A percentile compares a stretch with the other conserved stretches of the same genome.
These are phyloP conservation scores for Ogataea pilisensis DNA, from an alignment of 805 yeast genomes.

Conservation along the genomic window DNA sequence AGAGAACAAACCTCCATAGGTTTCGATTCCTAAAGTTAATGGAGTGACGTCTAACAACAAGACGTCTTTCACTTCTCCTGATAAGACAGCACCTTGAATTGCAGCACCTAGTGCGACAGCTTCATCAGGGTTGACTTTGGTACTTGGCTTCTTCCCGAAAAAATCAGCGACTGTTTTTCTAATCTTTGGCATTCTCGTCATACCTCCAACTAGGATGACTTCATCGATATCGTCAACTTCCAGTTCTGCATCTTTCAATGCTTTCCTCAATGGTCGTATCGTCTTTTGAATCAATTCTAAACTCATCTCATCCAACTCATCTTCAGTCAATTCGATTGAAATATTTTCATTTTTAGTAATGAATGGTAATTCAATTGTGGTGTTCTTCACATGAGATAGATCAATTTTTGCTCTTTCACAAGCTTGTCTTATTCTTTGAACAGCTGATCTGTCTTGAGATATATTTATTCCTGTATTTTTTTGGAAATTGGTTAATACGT, in stretches of 20 bases:
- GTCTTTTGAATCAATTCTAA: conserved; percentile 64
- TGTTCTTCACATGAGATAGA: conserved; percentile 66
- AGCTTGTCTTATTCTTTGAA: conserved; percentile 83
- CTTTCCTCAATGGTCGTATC: conserved; percentile 73
- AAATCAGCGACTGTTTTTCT: conserved; percentile 68
- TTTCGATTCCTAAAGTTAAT: conserved; percentile 88
- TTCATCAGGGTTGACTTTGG: conserved; percentile 92
- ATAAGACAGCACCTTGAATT: conserved; percentile 93
- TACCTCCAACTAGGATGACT: conserved; percentile 85
- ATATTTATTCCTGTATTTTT: conserved; percentile 63
- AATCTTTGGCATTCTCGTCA: conserved; percentile 91
- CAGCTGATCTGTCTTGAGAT: conserved; percentile 63
- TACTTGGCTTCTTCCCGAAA: conserved; percentile 81
- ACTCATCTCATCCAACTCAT: conserved; percentile 46
- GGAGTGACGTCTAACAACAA: conserved; percentile 86
- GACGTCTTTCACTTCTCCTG: conserved; percentile 93
- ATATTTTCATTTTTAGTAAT: conserved; percentile 52
- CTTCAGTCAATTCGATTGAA: conserved; percentile 43
- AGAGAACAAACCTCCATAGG: conserved; percentile 95
- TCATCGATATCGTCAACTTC: conserved; percentile 65
- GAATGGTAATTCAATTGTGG: conserved; percentile 78
- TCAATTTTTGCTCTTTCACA: conserved; percentile 90
- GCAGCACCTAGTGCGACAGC: conserved; percentile 97
- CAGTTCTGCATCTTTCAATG: conserved; percentile 75
- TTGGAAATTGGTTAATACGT: conserved; percentile 76